Percentiles rank a stretch among this genome's conserved stretches.
These are phyloP conservation scores for Glomus cerebriforme DNA, from an alignment of 192 early-diverging fungal genomes.

Conservation along the genomic window DNA sequence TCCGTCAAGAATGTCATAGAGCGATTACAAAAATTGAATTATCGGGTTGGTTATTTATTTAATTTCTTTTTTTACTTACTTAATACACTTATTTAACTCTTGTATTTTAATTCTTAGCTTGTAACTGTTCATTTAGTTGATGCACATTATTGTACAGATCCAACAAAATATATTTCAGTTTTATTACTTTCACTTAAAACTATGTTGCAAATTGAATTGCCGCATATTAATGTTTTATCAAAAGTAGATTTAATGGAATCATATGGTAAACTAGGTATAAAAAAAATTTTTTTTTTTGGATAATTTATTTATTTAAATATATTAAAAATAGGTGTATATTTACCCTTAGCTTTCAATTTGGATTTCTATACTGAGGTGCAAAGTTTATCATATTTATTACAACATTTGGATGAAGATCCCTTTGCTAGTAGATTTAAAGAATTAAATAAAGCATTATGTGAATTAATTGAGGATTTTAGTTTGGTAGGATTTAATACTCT, in stretches of 20 bases:
- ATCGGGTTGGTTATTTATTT: slow-evolving; percentile 51
- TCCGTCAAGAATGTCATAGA: slow-evolving; percentile 78
- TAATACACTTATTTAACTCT: slow-evolving; percentile 27
- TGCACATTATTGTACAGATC: slow-evolving; percentile 89
- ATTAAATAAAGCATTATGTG: slow-evolving; percentile 84
- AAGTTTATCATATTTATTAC: slow-evolving; percentile 82
- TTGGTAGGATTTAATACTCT: slow-evolving; percentile 92
- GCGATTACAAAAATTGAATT: slow-evolving; percentile 67
- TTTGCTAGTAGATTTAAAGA: slow-evolving; percentile 66
- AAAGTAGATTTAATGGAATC: slow-evolving; percentile 90
- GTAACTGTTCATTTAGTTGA: slow-evolving; percentile 87
- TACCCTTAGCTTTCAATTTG: slow-evolving; percentile 71
- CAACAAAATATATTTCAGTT: slow-evolving; percentile 91
- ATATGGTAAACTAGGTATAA: slow-evolving; percentile 66
- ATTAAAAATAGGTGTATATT: slow-evolving; percentile 8
- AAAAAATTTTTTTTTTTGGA: no score
- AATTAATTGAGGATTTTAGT: slow-evolving; percentile 88
- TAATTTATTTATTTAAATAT: no score
- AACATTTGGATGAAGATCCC: slow-evolving; percentile 71
- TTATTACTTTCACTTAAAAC: slow-evolving; percentile 87
- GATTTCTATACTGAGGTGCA: slow-evolving; percentile 96
- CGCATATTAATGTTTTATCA: slow-evolving; percentile 95
- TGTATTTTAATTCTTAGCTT: slow-evolving; percentile 44
- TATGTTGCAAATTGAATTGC: slow-evolving; percentile 92
- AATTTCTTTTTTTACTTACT: background rate